phyloP scores from a whole-genome alignment of 352 stramenopile species.

The Porosira glacialis region DNA sequence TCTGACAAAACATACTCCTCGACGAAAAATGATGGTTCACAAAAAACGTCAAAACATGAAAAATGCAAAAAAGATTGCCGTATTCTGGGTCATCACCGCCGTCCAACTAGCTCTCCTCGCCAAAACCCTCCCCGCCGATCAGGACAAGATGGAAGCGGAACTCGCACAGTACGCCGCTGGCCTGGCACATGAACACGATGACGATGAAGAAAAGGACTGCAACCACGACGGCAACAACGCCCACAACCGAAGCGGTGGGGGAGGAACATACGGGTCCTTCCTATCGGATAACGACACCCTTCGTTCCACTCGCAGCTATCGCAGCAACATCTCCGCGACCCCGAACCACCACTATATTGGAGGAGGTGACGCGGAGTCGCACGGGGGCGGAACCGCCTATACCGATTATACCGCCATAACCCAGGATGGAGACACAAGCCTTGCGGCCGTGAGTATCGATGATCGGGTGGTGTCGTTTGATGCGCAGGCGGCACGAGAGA shows the following conservation, averaged over 20 bases:
- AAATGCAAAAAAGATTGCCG: too few relatives aligned
- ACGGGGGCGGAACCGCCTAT: not conserved
- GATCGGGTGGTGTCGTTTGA: conserved; percentile 59
- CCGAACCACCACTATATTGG: too few relatives aligned
- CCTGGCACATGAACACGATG: conserved; percentile 25
- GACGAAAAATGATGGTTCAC: too few relatives aligned
- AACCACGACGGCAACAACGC: conserved; percentile 7
- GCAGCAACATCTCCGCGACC: too few relatives aligned
- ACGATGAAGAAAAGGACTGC: not conserved
- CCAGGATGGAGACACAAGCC: conserved; percentile 22
- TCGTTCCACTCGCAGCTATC: too few relatives aligned
- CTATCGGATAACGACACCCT: too few relatives aligned
- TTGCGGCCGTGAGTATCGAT: conserved; percentile 65
- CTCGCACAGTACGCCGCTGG: conserved; percentile 50
- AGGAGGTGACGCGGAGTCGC: too few relatives aligned
- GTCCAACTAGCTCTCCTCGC: conserved; percentile 60
- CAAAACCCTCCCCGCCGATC: conserved; percentile 59
- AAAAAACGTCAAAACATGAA: too few relatives aligned
- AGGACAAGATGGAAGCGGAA: conserved; percentile 68
- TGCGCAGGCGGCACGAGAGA: conserved; percentile 39
- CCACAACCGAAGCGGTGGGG: too few relatives aligned
- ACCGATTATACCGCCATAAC: conserved; percentile 12
- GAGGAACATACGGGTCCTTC: too few relatives aligned
- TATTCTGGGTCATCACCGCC: conserved; percentile 62
- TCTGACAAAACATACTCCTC: not conserved